A percentile compares a stretch with the other conserved stretches of the same genome.
Conservation (phyloP, 2,329 filamentous ascomycete genomes). For the Aulographum hederae region DNA sequence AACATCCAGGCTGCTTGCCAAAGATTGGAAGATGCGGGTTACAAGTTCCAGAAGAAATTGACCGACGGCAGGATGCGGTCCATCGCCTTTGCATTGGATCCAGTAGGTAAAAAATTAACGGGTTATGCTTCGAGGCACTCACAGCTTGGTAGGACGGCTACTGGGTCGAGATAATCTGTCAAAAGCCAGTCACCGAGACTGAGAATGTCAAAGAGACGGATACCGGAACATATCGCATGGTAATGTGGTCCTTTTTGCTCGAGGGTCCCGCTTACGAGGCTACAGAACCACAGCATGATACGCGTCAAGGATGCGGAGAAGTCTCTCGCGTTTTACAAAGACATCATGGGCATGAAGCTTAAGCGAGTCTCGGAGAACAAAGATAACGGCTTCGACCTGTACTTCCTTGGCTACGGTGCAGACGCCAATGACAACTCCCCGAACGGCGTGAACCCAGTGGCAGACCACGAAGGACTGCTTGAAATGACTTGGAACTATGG, state of each 20-base stretch:
- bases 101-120: too few species aligned
- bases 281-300: constrained; percentile 79
- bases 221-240: constrained; percentile 51
- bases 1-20: constrained; percentile 74
- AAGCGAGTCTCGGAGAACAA: constrained; percentile 54
- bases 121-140: not conserved
- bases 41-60: constrained; percentile 89
- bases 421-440: constrained; percentile 30
- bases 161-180: constrained; percentile 62
- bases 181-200: constrained; percentile 52
- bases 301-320: constrained; percentile 53
- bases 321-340: constrained; percentile 37
- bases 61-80: constrained; percentile 70
- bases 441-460: constrained; percentile 38
- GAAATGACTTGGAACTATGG: constrained; percentile 76
- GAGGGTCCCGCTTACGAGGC: constrained; percentile 6
- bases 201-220: constrained; percentile 58
- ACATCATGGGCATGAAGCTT: constrained; percentile 75
- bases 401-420: constrained; percentile 66
- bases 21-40: constrained; percentile 75
- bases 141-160: constrained; percentile 31
- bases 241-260: constrained; percentile 7
- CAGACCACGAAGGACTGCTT: constrained; percentile 62
- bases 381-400: constrained; percentile 65
- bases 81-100: constrained; percentile 82